These are phyloP conservation scores for Macrocybe gigantea DNA, from an alignment of 768 basidiomycete genomes.

Conservation along the genomic window DNA sequence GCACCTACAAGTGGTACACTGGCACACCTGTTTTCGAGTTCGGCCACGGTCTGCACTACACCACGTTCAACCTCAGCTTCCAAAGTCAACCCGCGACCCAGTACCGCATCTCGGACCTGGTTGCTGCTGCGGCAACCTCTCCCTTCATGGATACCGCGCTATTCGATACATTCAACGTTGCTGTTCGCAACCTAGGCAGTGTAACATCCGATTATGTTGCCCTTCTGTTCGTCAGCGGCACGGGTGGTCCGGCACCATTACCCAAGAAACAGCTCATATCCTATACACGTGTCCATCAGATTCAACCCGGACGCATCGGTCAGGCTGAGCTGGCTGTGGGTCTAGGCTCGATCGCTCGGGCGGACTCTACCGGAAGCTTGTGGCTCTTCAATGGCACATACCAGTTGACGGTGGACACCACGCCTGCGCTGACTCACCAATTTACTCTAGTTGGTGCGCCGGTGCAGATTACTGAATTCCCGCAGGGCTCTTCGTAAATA, in stretches of 20 bases:
- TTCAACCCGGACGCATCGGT: constrained; percentile 17
- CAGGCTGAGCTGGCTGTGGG: constrained; percentile 34
- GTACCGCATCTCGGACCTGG: constrained; percentile 37
- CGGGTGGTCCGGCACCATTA: constrained; percentile 41
- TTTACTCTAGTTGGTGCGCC: constrained; percentile 39
- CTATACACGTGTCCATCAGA: constrained; percentile 34
- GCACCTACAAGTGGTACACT: constrained; percentile 55
- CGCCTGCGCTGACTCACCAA: constrained; percentile 27
- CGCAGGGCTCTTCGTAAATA: constrained; percentile 14
- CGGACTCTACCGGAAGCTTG: constrained; percentile 37
- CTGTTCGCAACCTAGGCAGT: constrained; percentile 42
- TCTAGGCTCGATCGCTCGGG: constrained; percentile 43
- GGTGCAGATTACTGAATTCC: constrained; percentile 34
- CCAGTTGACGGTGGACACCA: constrained; percentile 34
- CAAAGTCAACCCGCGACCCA: constrained; percentile 21
- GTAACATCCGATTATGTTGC: constrained; percentile 50
- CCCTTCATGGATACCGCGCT: constrained; percentile 32
- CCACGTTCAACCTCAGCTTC: constrained; percentile 40
- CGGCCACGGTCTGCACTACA: constrained; percentile 51
- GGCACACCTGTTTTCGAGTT: constrained; percentile 47
- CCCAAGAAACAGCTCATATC: constrained; percentile 48
- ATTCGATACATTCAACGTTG: constrained; percentile 45
- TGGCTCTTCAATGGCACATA: constrained; percentile 43
- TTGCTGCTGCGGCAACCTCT: constrained; percentile 16
- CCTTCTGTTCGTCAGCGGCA: constrained; percentile 43